Conservation (phyloP, 1,284 basidiomycete species). For the Leccinum pachyderme region DNA sequence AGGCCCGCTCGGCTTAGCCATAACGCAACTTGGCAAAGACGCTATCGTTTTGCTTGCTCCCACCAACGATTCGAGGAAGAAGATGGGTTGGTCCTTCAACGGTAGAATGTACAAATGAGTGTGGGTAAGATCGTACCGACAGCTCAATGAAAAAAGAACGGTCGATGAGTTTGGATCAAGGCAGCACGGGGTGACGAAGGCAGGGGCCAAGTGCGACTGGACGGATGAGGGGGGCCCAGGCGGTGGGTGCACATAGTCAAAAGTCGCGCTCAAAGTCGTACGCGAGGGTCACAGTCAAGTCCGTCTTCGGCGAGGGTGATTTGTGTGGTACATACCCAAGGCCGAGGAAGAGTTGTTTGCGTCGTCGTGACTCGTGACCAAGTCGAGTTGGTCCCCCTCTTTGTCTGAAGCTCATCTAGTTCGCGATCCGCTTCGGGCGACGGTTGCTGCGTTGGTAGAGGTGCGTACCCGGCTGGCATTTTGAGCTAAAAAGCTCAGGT, state of each 20-base stretch:
- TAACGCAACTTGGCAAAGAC: constrained; percentile 96
- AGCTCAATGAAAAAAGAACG: constrained; percentile 58
- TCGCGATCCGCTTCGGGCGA: constrained; percentile 53
- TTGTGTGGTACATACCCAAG: constrained; percentile 8
- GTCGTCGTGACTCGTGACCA: constrained; percentile 38
- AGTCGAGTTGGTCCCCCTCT: constrained; percentile 50
- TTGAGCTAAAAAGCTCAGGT: neutral
- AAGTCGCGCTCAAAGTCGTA: constrained; percentile 88
- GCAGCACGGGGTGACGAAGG: constrained; percentile 50
- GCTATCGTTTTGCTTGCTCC: constrained; percentile 87
- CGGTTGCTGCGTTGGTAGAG: constrained; percentile 48
- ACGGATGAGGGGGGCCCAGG: constrained; percentile 76
- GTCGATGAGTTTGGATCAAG: constrained; percentile 36
- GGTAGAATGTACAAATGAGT: constrained; percentile 54
- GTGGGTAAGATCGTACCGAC: constrained; percentile 73
- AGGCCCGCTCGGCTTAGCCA: constrained; percentile 75
- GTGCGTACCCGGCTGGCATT: constrained; percentile 51
- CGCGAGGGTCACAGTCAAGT: constrained; percentile 30
- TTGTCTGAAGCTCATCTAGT: constrained; percentile 59
- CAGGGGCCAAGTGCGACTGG: constrained; percentile 58
- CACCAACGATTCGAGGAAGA: constrained; percentile 47
- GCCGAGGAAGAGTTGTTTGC: neutral
- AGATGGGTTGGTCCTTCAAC: constrained; percentile 29
- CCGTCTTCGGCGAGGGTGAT: constrained; percentile 7
- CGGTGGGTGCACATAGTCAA: constrained; percentile 70